Evolutionary conservation across 192 early-diverging fungal species (phyloP).

Genomic region (Entomortierella beljakovae): DNA sequence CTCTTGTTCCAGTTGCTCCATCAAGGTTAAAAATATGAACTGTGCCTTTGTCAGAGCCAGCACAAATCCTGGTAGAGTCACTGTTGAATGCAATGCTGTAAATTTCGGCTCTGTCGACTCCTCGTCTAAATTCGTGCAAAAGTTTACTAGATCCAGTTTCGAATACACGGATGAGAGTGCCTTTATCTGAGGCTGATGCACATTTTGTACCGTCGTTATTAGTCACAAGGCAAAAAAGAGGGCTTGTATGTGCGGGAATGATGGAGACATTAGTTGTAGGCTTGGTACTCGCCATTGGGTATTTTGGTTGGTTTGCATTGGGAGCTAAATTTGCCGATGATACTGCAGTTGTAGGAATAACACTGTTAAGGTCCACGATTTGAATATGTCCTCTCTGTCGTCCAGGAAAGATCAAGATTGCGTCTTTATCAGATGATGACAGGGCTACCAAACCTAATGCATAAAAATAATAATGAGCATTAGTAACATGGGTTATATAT

Average conservation of each 20-base stretch:
- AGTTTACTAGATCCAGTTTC: slow-evolving; percentile 78
- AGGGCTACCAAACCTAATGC: slow-evolving; percentile 71
- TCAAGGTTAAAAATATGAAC: slow-evolving; percentile 94
- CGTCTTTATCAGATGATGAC: slow-evolving; percentile 71
- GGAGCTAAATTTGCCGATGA: slow-evolving; percentile 37
- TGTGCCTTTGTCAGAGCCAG: slow-evolving; percentile 92
- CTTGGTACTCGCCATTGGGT: slow-evolving; percentile 54
- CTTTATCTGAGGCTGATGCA: slow-evolving; percentile 89
- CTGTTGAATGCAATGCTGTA: slow-evolving; percentile 90
- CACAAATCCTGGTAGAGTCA: slow-evolving; percentile 81
- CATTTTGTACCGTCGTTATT: slow-evolving; percentile 83
- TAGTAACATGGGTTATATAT: too few relatives aligned
- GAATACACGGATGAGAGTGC: slow-evolving; percentile 93
- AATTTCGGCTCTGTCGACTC: slow-evolving; percentile 89
- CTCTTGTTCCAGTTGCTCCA: slow-evolving; percentile 52
- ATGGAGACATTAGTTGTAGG: slow-evolving; percentile 74
- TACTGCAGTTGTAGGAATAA: slow-evolving; percentile 56
- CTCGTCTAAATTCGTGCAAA: slow-evolving; percentile 87
- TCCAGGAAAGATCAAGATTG: slow-evolving; percentile 87
- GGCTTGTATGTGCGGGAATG: slow-evolving; percentile 85
- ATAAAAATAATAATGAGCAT: too few relatives aligned
- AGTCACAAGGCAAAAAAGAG: slow-evolving; percentile 81
- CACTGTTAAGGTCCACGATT: slow-evolving; percentile 80
- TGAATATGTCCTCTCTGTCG: slow-evolving; percentile 87
- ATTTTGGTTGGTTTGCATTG: slow-evolving; percentile 25